Conservation (phyloP, 2,329 filamentous ascomycete species). For the Paracamarosporium sp. region DNA sequence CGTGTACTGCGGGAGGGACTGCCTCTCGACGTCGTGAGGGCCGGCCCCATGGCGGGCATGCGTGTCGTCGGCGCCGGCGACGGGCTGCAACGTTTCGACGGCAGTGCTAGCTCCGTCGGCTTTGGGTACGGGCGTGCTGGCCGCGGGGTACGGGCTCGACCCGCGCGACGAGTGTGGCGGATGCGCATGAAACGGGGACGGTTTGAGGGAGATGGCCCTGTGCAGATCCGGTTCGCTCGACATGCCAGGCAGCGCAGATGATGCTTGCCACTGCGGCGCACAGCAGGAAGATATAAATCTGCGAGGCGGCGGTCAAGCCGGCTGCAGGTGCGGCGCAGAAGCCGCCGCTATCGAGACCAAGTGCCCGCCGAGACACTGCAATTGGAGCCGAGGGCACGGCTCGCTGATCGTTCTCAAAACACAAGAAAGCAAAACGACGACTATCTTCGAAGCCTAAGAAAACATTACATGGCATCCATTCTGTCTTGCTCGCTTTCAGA, state of each 20-base stretch:
- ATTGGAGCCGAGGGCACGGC: too few relatives aligned
- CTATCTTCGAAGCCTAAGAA: too few relatives aligned
- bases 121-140: constrained; percentile 23
- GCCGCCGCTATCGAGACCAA: neutral
- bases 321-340: neutral
- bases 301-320: too few relatives aligned
- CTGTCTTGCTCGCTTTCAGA: too few relatives aligned
- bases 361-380: neutral
- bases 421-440: too few relatives aligned
- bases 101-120: constrained; percentile 48
- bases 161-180: constrained; percentile 38
- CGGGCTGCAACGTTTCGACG: constrained; percentile 39
- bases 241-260: constrained; percentile 24
- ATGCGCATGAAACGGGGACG: constrained; percentile 52
- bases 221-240: constrained; percentile 55
- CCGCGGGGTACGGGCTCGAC: constrained; percentile 36
- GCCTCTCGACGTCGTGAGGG: constrained; percentile 52
- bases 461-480: too few relatives aligned
- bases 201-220: constrained; percentile 56
- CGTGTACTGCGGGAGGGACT: constrained; percentile 64
- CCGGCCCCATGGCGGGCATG: constrained; percentile 43
- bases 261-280: neutral
- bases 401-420: too few relatives aligned
- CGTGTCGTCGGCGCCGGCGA: constrained; percentile 39
- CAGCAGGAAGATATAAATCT: neutral